Percentiles rank a stretch among this genome's conserved stretches.
Evolutionary conservation across 768 basidiomycete genomes (phyloP).

Genomic region (Lyophyllum decastes): DNA sequence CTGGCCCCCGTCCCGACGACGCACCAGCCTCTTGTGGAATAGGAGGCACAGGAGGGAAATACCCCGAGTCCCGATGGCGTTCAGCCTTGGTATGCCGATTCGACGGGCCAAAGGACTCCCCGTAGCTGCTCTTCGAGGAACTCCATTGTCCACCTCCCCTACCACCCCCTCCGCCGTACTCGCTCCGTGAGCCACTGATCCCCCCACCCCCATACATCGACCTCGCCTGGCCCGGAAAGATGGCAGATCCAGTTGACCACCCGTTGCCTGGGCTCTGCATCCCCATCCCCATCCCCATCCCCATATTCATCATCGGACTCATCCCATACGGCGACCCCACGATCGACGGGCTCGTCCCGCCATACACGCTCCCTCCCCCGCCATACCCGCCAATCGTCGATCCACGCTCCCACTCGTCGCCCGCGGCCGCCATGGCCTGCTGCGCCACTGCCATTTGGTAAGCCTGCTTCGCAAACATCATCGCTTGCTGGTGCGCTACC

Average conservation of each 20-base stretch:
- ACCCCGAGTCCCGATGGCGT: constrained; percentile 37
- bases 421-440: constrained; percentile 87
- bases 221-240: constrained; percentile 49
- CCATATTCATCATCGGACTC: constrained; percentile 40
- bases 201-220: constrained; percentile 66
- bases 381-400: constrained; percentile 54
- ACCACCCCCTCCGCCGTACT: constrained; percentile 48
- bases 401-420: constrained; percentile 87
- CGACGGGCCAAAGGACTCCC: constrained; percentile 57
- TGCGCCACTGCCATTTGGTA: constrained; percentile 91
- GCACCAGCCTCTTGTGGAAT: constrained; percentile 28
- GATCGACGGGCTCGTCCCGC: constrained; percentile 33
- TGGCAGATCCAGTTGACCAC: constrained; percentile 48
- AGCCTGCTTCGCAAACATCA: constrained; percentile 84
- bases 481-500: constrained; percentile 85
- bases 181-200: constrained; percentile 56
- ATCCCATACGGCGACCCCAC: constrained; percentile 35
- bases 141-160: constrained; percentile 48
- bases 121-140: constrained; percentile 69
- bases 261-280: constrained; percentile 38
- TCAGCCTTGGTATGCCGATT: constrained; percentile 21
- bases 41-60: constrained; percentile 43
- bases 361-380: constrained; percentile 42
- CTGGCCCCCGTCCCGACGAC: constrained; percentile 13
- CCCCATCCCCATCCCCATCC: constrained; percentile 35